Evolutionary conservation across 805 yeast genomes (phyloP).

Genomic region (Lachancea fermentati): DNA sequence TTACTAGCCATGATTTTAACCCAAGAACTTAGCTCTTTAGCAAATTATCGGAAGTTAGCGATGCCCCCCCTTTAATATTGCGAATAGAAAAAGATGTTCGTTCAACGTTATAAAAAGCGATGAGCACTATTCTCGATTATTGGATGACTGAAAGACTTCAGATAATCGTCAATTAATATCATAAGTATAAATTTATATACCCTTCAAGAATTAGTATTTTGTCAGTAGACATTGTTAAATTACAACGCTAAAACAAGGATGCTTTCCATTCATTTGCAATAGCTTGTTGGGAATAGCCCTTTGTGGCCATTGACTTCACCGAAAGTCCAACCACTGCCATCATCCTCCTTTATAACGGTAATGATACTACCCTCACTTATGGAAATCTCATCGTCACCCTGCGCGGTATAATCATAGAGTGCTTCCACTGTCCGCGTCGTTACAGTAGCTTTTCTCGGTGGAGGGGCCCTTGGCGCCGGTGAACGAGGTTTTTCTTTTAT

Average conservation of each 20-base stretch:
- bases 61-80: not conserved
- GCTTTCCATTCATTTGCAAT: constrained; percentile 50
- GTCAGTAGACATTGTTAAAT: too few species aligned
- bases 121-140: too few species aligned
- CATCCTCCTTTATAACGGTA: constrained; percentile 60
- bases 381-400: constrained; percentile 73
- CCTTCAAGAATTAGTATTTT: too few species aligned
- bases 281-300: constrained; percentile 78
- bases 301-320: constrained; percentile 66
- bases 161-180: too few species aligned
- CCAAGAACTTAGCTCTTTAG: not conserved
- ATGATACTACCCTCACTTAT: constrained; percentile 71
- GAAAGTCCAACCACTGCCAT: constrained; percentile 91
- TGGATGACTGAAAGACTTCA: too few species aligned
- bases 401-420: constrained; percentile 68
- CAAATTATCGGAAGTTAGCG: not conserved
- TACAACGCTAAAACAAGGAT: too few species aligned
- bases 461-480: constrained; percentile 38
- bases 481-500: constrained; percentile 28
- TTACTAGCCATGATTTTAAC: constrained; percentile 10
- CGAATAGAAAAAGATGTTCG: not conserved
- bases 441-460: constrained; percentile 46
- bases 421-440: constrained; percentile 51
- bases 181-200: too few species aligned
- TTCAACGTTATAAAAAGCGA: not conserved